Percentiles rank a stretch among this genome's conserved stretches.
phyloP scores from a whole-genome alignment of 306 rosid species.

The Senna siamea region DNA sequence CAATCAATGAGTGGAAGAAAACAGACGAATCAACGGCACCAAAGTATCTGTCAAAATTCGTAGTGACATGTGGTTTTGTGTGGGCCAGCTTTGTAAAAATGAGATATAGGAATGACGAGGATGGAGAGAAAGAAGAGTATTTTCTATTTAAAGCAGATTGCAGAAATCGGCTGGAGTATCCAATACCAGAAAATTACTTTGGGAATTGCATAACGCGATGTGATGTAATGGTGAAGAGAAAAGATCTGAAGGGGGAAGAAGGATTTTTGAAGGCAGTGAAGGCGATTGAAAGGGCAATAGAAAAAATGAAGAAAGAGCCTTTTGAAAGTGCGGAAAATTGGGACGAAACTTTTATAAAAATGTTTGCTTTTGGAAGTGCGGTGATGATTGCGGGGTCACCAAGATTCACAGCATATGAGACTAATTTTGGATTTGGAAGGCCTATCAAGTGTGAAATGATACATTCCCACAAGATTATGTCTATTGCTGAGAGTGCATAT shows the following conservation, averaged over 20 bases:
- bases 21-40: neutral
- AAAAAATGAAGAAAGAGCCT: neutral
- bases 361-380: constrained; percentile 5
- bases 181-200: constrained; percentile 40
- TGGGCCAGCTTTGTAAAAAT: constrained; percentile 40
- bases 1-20: neutral
- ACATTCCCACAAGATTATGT: constrained; percentile 38
- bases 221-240: constrained; percentile 35
- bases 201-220: constrained; percentile 46
- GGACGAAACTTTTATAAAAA: neutral
- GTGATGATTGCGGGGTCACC: constrained; percentile 36
- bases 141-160: constrained; percentile 41
- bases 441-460: constrained; percentile 52
- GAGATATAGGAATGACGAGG: neutral
- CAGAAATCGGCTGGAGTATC: constrained; percentile 37
- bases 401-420: constrained; percentile 44
- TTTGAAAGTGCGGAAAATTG: constrained; percentile 3
- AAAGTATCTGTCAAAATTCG: constrained; percentile 35
- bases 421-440: constrained; percentile 54
- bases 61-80: constrained; percentile 41
- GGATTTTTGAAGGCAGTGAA: constrained; percentile 41
- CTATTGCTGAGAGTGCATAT: constrained; percentile 45
- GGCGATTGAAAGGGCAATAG: constrained; percentile 28
- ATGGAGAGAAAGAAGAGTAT: constrained; percentile 8
- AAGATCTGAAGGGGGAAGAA: constrained; percentile 33